Percentiles rank a stretch among this genome's conserved stretches.
These are phyloP conservation scores for Pythium oligandrum DNA, from an alignment of 352 stramenopile species.

Conservation along the genomic window DNA sequence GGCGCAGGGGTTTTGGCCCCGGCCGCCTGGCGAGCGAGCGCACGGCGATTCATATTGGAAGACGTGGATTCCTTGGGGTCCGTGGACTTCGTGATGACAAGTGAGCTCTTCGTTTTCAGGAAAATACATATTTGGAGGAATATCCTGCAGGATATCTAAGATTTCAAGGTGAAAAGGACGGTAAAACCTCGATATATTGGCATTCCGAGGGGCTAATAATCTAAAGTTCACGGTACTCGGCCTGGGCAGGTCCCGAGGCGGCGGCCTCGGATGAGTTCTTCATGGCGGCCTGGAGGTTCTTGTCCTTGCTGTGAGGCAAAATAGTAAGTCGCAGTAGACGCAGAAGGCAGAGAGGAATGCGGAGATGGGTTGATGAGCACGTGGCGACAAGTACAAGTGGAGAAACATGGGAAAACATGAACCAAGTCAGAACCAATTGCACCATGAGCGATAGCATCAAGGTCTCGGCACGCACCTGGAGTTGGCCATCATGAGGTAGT, in stretches of 20 bases:
- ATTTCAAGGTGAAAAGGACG: too few relatives aligned
- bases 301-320: conserved; percentile 60
- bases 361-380: too few relatives aligned
- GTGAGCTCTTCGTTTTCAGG: too few relatives aligned
- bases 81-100: too few relatives aligned
- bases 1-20: conserved; percentile 30
- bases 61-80: background rate
- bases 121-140: too few relatives aligned
- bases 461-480: conserved; percentile 39
- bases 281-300: conserved; percentile 79
- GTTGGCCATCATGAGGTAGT: conserved; percentile 86
- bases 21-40: conserved; percentile 56
- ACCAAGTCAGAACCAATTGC: background rate
- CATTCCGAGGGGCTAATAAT: background rate
- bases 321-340: too few relatives aligned
- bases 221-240: conserved; percentile 78
- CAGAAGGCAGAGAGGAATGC: too few relatives aligned
- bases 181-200: too few relatives aligned
- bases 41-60: conserved; percentile 63
- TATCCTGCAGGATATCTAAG: too few relatives aligned
- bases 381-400: too few relatives aligned
- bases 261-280: conserved; percentile 31
- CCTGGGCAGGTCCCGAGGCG: conserved; percentile 41
- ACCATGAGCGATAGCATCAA: background rate
- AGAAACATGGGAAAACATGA: background rate